Evolutionary conservation across 129 eudicot species (phyloP).

Genomic region (Flaveria linearis): DNA sequence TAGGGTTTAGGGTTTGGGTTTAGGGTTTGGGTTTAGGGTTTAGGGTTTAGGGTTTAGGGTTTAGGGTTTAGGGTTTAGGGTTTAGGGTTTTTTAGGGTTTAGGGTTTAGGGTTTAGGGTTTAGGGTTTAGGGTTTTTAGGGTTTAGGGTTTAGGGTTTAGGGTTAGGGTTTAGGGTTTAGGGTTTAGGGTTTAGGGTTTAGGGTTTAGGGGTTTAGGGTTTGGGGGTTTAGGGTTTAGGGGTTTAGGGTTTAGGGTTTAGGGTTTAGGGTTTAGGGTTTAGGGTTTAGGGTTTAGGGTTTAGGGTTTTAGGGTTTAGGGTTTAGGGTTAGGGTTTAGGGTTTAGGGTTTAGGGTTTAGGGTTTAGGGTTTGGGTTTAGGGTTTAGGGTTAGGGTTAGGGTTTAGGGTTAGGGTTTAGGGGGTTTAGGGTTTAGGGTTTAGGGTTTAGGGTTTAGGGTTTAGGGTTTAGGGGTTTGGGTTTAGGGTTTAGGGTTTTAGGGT

Average conservation of each 20-base stretch:
- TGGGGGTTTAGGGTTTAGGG: no score
- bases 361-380: no score
- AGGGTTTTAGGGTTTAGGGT: neutral
- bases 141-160: conserved; percentile 20
- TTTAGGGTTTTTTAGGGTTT: conserved; percentile 9
- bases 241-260: conserved; percentile 12
- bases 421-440: no score
- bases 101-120: conserved; percentile 13
- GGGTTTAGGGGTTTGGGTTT: neutral
- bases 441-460: conserved; percentile 1
- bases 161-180: conserved; percentile 17
- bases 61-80: conserved; percentile 7
- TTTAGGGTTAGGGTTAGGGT: no score
- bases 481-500: neutral
- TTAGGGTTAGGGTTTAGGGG: no score
- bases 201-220: no score
- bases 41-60: conserved; percentile 20
- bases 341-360: conserved; percentile 21
- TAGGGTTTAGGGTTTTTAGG: conserved; percentile 12
- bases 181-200: conserved; percentile 20
- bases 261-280: conserved; percentile 7
- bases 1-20: conserved; percentile 14
- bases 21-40: no score
- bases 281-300: neutral
- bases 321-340: neutral